These are phyloP conservation scores for Naematelia aurantialba DNA, from an alignment of 768 basidiomycete species.

Conservation along the genomic window DNA sequence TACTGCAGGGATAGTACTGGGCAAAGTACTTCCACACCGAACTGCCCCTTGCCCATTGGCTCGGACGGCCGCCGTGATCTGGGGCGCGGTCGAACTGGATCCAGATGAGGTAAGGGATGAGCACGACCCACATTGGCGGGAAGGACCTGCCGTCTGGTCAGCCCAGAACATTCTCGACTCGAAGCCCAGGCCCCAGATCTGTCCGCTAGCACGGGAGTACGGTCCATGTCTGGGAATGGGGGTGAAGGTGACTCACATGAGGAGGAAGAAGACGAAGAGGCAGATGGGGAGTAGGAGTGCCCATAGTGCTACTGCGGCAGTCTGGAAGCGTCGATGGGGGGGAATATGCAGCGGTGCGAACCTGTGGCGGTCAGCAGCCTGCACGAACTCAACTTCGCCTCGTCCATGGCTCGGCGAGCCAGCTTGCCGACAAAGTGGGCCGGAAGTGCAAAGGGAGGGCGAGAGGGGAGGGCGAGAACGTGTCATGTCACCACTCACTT, in stretches of 20 bases:
- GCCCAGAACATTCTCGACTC: too few species aligned
- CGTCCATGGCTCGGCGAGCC: neutral
- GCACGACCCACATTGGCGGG: slow-evolving; percentile 80
- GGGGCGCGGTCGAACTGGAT: slow-evolving; percentile 70
- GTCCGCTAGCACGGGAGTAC: too few species aligned
- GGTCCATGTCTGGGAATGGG: too few species aligned
- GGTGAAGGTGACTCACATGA: slow-evolving; percentile 62
- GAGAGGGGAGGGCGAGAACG: neutral
- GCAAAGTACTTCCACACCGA: slow-evolving; percentile 86
- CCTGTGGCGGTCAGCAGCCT: slow-evolving; percentile 32
- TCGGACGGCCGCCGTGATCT: slow-evolving; percentile 66
- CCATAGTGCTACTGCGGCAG: slow-evolving; percentile 81
- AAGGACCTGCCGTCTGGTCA: too few species aligned
- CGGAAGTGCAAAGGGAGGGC: neutral
- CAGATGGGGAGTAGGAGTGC: slow-evolving; percentile 72
- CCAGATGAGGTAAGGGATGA: slow-evolving; percentile 77
- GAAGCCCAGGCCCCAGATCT: too few species aligned
- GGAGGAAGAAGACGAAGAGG: slow-evolving; percentile 65
- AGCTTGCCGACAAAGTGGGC: neutral
- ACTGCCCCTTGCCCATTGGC: slow-evolving; percentile 67
- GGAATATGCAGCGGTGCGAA: slow-evolving; percentile 87
- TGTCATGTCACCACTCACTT: slow-evolving; percentile 25
- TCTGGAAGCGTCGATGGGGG: slow-evolving; percentile 79
- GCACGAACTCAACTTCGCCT: neutral
- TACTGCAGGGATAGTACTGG: slow-evolving; percentile 53